Conservation (phyloP, 805 yeast species). For the Kazachstania africana region DNA sequence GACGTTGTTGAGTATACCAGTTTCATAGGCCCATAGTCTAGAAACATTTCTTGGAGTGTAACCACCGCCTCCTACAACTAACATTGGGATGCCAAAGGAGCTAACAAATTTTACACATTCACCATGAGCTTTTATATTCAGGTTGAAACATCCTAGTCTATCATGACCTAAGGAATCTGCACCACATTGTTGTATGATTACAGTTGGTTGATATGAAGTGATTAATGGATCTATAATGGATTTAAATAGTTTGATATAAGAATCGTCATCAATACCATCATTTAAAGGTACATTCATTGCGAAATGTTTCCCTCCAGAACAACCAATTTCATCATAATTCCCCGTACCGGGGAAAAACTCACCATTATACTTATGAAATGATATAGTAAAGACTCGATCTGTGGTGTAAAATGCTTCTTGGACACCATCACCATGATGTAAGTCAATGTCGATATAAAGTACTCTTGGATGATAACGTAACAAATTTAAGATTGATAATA, state of each 20-base stretch:
- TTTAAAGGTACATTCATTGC: slow-evolving; percentile 77
- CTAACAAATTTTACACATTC: slow-evolving; percentile 86
- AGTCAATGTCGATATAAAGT: slow-evolving; percentile 77
- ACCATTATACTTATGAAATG: slow-evolving; percentile 82
- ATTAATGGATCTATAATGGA: slow-evolving; percentile 85
- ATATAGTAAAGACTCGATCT: slow-evolving; percentile 81
- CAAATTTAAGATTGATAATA: slow-evolving; percentile 67
- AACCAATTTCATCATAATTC: slow-evolving; percentile 72
- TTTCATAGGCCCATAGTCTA: slow-evolving; percentile 88
- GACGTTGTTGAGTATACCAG: slow-evolving; percentile 75
- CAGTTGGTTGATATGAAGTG: slow-evolving; percentile 81
- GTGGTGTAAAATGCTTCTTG: slow-evolving; percentile 90
- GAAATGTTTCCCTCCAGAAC: slow-evolving; percentile 73
- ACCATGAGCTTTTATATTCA: slow-evolving; percentile 90
- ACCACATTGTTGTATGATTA: slow-evolving; percentile 95
- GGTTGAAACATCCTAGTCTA: slow-evolving; percentile 88
- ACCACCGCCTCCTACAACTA: slow-evolving; percentile 97
- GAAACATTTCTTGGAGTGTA: slow-evolving; percentile 96
- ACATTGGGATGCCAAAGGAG: slow-evolving; percentile 74
- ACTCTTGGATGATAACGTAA: slow-evolving; percentile 78
- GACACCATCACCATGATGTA: slow-evolving; percentile 93
- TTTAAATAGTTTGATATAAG: slow-evolving; percentile 36
- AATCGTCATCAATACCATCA: slow-evolving; percentile 87
- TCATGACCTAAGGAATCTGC: slow-evolving; percentile 96
- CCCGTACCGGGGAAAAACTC: slow-evolving; percentile 94